Conservation (phyloP, 805 yeast genomes). For the Candida sakaeoensis region DNA sequence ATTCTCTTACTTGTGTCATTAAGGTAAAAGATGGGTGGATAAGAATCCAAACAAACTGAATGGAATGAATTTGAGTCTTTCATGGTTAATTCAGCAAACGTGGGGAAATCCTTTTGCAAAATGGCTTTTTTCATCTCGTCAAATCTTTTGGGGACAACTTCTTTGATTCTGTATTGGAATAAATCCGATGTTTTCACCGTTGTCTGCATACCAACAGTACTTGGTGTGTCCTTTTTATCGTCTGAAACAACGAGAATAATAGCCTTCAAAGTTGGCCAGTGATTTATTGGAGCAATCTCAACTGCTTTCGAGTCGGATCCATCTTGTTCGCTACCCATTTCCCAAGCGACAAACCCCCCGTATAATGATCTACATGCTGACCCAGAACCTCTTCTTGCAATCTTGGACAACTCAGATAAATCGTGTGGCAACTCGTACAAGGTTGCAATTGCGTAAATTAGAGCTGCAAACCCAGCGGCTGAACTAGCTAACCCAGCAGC, state of each 20-base stretch:
- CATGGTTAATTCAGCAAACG: slow-evolving; percentile 91
- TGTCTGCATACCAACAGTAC: slow-evolving; percentile 94
- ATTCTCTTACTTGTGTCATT: slow-evolving; percentile 86
- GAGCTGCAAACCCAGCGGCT: slow-evolving; percentile 98
- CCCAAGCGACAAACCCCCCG: slow-evolving; percentile 99
- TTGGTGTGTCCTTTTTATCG: slow-evolving; percentile 89
- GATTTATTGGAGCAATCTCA: slow-evolving; percentile 75
- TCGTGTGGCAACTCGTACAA: slow-evolving; percentile 83
- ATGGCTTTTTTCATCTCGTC: slow-evolving; percentile 79
- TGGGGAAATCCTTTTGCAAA: slow-evolving; percentile 64
- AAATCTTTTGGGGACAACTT: slow-evolving; percentile 85
- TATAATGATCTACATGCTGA: slow-evolving; percentile 96
- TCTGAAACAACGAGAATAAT: slow-evolving; percentile 90
- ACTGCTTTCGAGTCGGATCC: slow-evolving; percentile 96
- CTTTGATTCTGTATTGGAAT: slow-evolving; percentile 71
- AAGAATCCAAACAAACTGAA: slow-evolving; percentile 93
- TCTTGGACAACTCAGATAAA: slow-evolving; percentile 78
- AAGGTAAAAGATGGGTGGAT: slow-evolving; percentile 92
- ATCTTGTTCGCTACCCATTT: slow-evolving; percentile 74
- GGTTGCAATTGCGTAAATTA: slow-evolving; percentile 83
- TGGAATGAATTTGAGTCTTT: slow-evolving; percentile 96
- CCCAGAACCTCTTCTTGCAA: slow-evolving; percentile 98
- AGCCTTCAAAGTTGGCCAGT: slow-evolving; percentile 94
- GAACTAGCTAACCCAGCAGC: slow-evolving; percentile 98
- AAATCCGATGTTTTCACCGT: slow-evolving; percentile 88